Base-by-base conservation (phyloP, 2,329 filamentous ascomycete genomes). In the Microthyrium microscopicum region DNA sequence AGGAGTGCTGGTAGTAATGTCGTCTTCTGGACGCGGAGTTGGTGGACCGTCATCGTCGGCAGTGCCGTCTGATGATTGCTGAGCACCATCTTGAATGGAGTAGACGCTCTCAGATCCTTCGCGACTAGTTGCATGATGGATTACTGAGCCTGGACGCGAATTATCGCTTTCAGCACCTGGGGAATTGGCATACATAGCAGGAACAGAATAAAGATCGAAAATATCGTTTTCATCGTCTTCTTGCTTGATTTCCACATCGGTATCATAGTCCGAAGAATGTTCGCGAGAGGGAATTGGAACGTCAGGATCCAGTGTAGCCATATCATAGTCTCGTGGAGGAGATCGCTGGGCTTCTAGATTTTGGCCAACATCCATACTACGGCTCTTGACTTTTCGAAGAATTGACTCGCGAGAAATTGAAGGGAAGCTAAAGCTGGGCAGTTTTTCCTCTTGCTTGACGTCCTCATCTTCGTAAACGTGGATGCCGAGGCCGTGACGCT, bases 331-430 rank as follows among this genome's bases (percentile, higher is more conserved):
- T 26, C 53, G 32, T 20, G 31, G 27, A 22, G 32, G 24, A 16
- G 29, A 33, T 18, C 35, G 27, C 12, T 26, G 21, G 19, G 39
- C 38, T 20, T 43, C 36, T 26, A 77, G 71, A 44, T 68, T 68
- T 41, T 70, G 75, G 38, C 62, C 57, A 37, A 41, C 22, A 16
- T 33, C 34, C 17, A 31, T 33, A 12, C 19, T 28, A 39, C 54
- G 60, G 51, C 53, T 81, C 50, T 89, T 82, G 35, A 94, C 77
- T 40, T 87, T 83, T 34, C 81, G 76, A 45, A 95, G 62, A 44
- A 95, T 95, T 0, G 85, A 93, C 51, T 95, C 89, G 24, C 87
- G 73, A 6, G 87, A 94, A 48, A 95, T 92, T 35, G 77, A 77
- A 8, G 79, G 81, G n/a, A 11, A 77, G 58, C 42, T 77, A 65